These are phyloP conservation scores for Aspergillus tanneri DNA, from an alignment of 2,329 filamentous ascomycete genomes.

Conservation along the genomic window DNA sequence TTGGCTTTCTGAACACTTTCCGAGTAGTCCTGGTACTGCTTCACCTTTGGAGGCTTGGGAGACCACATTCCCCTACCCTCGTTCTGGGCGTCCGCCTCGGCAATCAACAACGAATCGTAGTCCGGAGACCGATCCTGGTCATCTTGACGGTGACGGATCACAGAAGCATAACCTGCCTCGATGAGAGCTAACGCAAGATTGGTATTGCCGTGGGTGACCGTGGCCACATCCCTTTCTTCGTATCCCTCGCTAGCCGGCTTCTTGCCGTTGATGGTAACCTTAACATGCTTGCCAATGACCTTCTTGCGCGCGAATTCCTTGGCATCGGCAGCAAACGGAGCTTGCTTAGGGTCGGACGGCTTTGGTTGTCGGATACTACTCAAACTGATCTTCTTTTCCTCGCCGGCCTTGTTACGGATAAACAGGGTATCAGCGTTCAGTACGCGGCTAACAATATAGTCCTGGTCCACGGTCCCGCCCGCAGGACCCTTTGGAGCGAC, in stretches of 20 bases:
- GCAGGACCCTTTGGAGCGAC: conserved; percentile 63
- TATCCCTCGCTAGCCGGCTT: conserved; percentile 87
- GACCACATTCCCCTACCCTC: conserved; percentile 95
- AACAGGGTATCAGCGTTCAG: conserved; percentile 86
- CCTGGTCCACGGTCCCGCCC: conserved; percentile 63
- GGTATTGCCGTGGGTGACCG: conserved; percentile 77
- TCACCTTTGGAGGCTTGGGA: conserved; percentile 78
- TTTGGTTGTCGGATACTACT: conserved; percentile 95
- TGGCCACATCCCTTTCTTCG: conserved; percentile 92
- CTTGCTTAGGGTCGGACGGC: conserved; percentile 78
- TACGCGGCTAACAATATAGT: conserved; percentile 81
- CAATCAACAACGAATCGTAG: conserved; percentile 65
- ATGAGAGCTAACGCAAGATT: conserved; percentile 82
- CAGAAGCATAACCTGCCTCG: conserved; percentile 89
- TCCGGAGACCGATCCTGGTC: conserved; percentile 91
- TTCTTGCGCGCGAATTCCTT: conserved; percentile 95
- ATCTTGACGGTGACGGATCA: conserved; percentile 91
- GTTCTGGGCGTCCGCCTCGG: conserved; percentile 65
- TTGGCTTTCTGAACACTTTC: conserved; percentile 94
- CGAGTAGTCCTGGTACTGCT: conserved; percentile 83
- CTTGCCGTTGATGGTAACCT: conserved; percentile 83
- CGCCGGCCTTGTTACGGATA: conserved; percentile 77
- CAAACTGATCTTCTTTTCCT: conserved; percentile 85
- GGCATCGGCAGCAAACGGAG: conserved; percentile 85
- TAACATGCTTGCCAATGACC: conserved; percentile 93